Evolutionary conservation across 768 basidiomycete species (phyloP).

Genomic region (Albatrellus ellisii): DNA sequence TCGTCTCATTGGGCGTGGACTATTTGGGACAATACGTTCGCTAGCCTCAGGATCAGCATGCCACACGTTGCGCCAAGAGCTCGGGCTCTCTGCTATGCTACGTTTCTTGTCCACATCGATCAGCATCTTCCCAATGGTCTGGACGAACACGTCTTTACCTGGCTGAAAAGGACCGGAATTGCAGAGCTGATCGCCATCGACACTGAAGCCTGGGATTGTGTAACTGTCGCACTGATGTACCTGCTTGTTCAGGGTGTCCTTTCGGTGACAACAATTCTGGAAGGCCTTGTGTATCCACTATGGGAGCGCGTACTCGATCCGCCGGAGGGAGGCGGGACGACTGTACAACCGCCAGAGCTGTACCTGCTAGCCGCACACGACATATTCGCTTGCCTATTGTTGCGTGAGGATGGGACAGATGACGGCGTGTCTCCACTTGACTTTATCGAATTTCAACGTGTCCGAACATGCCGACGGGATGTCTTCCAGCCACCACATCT

Average conservation of each 20-base stretch:
- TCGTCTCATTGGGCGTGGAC: slow-evolving; percentile 68
- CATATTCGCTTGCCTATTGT: slow-evolving; percentile 46
- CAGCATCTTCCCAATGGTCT: slow-evolving; percentile 65
- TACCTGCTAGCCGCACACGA: slow-evolving; percentile 52
- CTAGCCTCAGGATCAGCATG: slow-evolving; percentile 60
- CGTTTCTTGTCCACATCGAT: slow-evolving; percentile 61
- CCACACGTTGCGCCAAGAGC: slow-evolving; percentile 41
- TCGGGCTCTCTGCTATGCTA: slow-evolving; percentile 53
- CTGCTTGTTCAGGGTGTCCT: slow-evolving; percentile 56
- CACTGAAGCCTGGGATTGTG: slow-evolving; percentile 52
- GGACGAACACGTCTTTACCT: slow-evolving; percentile 54
- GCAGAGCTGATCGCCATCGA: slow-evolving; percentile 46
- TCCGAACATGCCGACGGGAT: slow-evolving; percentile 54
- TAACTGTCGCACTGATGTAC: slow-evolving; percentile 48
- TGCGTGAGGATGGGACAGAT: slow-evolving; percentile 31
- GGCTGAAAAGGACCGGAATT: slow-evolving; percentile 60
- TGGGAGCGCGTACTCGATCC: slow-evolving; percentile 48
- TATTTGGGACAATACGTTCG: slow-evolving; percentile 74
- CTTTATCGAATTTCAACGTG: slow-evolving; percentile 52
- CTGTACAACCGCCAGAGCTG: slow-evolving; percentile 25
- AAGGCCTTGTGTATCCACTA: slow-evolving; percentile 66
- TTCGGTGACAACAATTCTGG: slow-evolving; percentile 57
- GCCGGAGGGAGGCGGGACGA: slow-evolving; percentile 17
- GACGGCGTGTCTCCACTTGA: slow-evolving; percentile 28
- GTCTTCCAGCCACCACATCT: slow-evolving; percentile 61